A percentile compares a stretch with the other conserved stretches of the same genome.
These are phyloP conservation scores for Auriscalpium vulgare DNA, from an alignment of 768 basidiomycete genomes.

Conservation along the genomic window DNA sequence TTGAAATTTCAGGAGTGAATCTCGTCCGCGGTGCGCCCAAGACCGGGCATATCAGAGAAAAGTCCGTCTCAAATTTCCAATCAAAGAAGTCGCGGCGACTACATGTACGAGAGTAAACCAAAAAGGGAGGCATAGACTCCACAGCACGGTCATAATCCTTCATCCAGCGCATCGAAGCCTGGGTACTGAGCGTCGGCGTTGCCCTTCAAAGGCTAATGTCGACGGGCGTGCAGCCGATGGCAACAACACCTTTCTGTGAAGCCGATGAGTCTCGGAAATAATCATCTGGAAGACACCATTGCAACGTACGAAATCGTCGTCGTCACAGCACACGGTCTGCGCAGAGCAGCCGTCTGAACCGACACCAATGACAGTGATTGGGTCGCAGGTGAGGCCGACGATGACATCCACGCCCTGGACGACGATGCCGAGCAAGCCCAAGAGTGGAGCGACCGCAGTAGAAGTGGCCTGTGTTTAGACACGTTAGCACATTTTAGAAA, in stretches of 20 bases:
- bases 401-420: background rate
- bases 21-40: no score
- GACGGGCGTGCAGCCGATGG: slow-evolving; percentile 31
- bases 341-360: background rate
- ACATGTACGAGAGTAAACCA: no score
- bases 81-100: no score
- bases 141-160: no score
- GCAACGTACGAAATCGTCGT: slow-evolving; percentile 7
- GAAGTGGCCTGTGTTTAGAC: background rate
- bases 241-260: slow-evolving; percentile 22
- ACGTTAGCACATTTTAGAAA: no score
- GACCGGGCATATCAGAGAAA: no score
- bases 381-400: slow-evolving; percentile 1
- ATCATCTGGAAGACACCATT: background rate
- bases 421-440: slow-evolving; percentile 1
- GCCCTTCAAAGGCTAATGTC: slow-evolving; percentile 7
- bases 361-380: slow-evolving; percentile 5
- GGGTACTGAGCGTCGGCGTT: no score
- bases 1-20: no score
- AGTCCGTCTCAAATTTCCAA: no score
- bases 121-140: no score
- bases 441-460: background rate
- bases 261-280: background rate
- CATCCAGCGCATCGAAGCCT: no score
- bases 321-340: slow-evolving; percentile 6